Evolutionary conservation across 257 asterid genomes (phyloP).

Genomic region (Avicennia marina): DNA sequence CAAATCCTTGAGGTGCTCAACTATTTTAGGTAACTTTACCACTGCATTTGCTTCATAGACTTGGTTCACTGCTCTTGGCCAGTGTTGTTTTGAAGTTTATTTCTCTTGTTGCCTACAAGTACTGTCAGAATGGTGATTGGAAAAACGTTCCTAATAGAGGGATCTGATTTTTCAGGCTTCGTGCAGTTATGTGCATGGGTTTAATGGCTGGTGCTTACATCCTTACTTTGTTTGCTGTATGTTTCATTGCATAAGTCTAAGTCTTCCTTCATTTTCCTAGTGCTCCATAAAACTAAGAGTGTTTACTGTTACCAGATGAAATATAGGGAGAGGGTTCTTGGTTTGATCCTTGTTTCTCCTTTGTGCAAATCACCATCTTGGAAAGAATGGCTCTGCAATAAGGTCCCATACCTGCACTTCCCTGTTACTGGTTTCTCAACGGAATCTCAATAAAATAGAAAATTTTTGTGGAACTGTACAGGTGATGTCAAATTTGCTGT

Average conservation of each 20-base stretch:
- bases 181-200: conserved; percentile 96
- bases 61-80: too few species aligned
- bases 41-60: conserved; percentile 10
- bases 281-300: conserved; percentile 40
- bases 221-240: conserved; percentile 77
- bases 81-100: background rate
- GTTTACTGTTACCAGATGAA: conserved; percentile 50
- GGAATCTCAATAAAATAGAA: too few species aligned
- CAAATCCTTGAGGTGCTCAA: conserved; percentile 88
- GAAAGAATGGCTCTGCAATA: conserved; percentile 88
- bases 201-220: conserved; percentile 91
- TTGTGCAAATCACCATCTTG: conserved; percentile 85
- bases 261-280: conserved; percentile 9
- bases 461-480: conserved; percentile 46
- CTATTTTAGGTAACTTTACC: conserved; percentile 61
- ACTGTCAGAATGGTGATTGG: conserved; percentile 41
- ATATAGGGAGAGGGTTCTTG: conserved; percentile 79
- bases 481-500: conserved; percentile 87
- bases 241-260: conserved; percentile 20
- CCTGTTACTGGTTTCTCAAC: too few species aligned
- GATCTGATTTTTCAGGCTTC: conserved; percentile 52
- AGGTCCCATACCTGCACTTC: conserved; percentile 37
- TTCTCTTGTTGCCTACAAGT: conserved; percentile 8
- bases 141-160: conserved; percentile 16
- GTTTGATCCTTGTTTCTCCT: conserved; percentile 90